Conservation (phyloP, 2,329 filamentous ascomycete species). For the Moelleriella libera region DNA sequence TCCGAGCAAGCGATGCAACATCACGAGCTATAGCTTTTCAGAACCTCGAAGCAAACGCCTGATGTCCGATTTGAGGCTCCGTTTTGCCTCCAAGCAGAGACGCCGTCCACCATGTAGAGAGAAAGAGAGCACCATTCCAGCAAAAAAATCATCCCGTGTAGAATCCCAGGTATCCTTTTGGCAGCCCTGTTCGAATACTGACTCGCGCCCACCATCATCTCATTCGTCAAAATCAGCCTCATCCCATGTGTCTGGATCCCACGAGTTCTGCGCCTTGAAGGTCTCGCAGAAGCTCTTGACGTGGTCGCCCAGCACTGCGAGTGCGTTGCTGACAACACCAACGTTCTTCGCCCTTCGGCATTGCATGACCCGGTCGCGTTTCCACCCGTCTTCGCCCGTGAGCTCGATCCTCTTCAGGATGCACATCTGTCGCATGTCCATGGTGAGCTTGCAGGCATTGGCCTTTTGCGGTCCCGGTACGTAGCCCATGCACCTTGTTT, state of each 20-base stretch:
- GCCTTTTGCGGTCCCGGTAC: not conserved
- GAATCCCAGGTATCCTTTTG: too few relatives aligned
- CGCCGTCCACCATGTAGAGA: too few relatives aligned
- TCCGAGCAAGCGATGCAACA: too few relatives aligned
- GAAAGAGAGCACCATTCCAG: too few relatives aligned
- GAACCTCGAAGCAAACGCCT: too few relatives aligned
- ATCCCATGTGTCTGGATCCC: not conserved
- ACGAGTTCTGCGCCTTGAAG: not conserved
- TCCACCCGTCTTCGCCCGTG: constrained; percentile 6
- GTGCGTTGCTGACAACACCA: not conserved
- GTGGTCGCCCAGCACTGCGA: constrained; percentile 2
- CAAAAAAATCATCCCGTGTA: too few relatives aligned
- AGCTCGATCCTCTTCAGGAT: not conserved
- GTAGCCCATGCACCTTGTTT: constrained; percentile 6
- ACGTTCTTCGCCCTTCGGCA: not conserved
- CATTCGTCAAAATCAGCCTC: not conserved
- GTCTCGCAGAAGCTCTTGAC: constrained; percentile 4
- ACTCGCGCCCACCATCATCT: not conserved
- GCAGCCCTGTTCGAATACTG: too few relatives aligned
- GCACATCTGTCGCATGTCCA: constrained; percentile 7
- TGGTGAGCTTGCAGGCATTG: constrained; percentile 1
- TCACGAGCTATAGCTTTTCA: too few relatives aligned
- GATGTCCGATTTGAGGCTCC: too few relatives aligned
- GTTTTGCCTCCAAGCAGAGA: too few relatives aligned
- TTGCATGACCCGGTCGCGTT: constrained; percentile 7